Evolutionary conservation across 2,329 filamentous ascomycete genomes (phyloP), one percentile per base, ranked within the genome.

Genomic region (Alternaria hordeiaustralica): DNA sequence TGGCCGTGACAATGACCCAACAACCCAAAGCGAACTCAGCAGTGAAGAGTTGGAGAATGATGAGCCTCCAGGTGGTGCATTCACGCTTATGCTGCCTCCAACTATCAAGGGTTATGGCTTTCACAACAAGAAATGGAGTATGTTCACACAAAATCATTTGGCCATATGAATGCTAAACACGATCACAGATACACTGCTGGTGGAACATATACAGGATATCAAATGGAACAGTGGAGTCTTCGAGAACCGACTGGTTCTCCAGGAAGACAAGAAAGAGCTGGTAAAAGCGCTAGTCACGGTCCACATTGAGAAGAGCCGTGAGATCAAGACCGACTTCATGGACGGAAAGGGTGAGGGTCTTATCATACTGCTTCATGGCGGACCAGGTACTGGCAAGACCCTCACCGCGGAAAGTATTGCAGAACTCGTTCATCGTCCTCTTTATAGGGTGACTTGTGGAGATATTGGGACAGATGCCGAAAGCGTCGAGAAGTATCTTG

Each of bases 281-380:
- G 7, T 54, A 1, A 13, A 30, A 18, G 51, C 51, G 0, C 3
- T 54, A 1, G n/a, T 43, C 2, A 54, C n/a, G 0, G 20, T 21
- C 1, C 51, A 43, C 1, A 5, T 23, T 1, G 18, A 23, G 2
- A 18, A 25, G 0, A 12, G 15, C 5, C 3, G 5, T 2, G 8
- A 13, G 0, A 18, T 12, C 2, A 21, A 11, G 6, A 7, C 26
- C 0, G 64, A 87, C 64, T 75, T 86, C 15, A 82, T 87, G 12
- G 76, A 81, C 15, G 84, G 83, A n/a, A 73, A 73, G 20, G 71
- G 71, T 3, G 61, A 68, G 21, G 71, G 71, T 0, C 63, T 73
- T 1, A 59, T 73, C 2, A 44, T 71, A 5, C 41, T 72, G 6
- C 46, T 71, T 1, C 69, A 71, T 18, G 70, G 70, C 10, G 55